These are phyloP conservation scores for Glutinoglossum americanum DNA, from an alignment of 495 filamentous ascomycete genomes.

Conservation along the genomic window DNA sequence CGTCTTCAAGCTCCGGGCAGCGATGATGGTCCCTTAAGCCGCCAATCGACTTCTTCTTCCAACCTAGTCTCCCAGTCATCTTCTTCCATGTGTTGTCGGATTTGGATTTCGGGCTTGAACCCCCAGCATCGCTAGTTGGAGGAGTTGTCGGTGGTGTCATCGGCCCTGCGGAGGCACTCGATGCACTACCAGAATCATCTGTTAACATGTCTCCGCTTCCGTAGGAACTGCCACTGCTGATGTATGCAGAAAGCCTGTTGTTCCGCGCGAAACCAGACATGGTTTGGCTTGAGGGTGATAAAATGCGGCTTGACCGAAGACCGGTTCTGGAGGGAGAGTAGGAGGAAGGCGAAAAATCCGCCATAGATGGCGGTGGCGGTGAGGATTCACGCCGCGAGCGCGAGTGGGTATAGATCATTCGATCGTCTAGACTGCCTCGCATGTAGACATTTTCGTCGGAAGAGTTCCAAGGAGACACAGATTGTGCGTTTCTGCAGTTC, in stretches of 20 bases:
- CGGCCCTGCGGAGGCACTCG: conserved; percentile 33
- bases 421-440: conserved; percentile 18
- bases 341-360: not conserved
- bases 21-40: not conserved
- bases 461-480: conserved; percentile 11
- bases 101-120: conserved; percentile 29
- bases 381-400: not conserved
- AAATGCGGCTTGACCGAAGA: not conserved
- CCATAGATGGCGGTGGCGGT: not conserved
- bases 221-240: conserved; percentile 3
- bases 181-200: conserved; percentile 23
- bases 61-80: conserved; percentile 56
- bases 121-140: conserved; percentile 36
- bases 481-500: conserved; percentile 1
- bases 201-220: conserved; percentile 26
- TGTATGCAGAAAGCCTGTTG: not conserved
- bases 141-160: conserved; percentile 86
- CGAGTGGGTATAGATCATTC: conserved; percentile 11
- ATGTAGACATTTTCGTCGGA: conserved; percentile 16
- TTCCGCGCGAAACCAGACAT: not conserved
- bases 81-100: conserved; percentile 58
- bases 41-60: conserved; percentile 29
- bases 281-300: not conserved
- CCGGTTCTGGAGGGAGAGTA: not conserved
- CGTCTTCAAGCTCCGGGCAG: not conserved